Evolutionary conservation across 306 rosid species (phyloP).

Genomic region (Herpetospermum pedunculosum): DNA sequence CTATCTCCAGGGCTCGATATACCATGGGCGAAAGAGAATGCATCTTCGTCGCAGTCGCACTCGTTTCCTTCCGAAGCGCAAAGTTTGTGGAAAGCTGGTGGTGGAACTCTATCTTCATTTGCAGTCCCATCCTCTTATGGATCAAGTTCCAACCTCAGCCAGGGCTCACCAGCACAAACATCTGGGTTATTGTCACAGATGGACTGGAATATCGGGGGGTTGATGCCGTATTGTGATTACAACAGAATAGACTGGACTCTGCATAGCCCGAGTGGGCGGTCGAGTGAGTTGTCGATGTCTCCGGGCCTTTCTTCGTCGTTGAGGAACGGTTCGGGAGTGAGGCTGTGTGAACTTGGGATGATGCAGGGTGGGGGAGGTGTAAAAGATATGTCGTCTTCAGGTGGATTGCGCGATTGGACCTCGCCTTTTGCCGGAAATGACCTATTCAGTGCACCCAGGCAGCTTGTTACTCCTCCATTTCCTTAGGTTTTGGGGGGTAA

Average conservation of each 20-base stretch:
- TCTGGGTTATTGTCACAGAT: constrained; percentile 73
- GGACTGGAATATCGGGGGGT: constrained; percentile 85
- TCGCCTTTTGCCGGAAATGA: constrained; percentile 95
- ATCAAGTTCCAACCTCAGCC: constrained; percentile 72
- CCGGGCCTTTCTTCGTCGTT: constrained; percentile 47
- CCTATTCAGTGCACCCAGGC: constrained; percentile 82
- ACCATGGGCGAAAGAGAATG: constrained; percentile 57
- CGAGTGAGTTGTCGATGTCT: constrained; percentile 25
- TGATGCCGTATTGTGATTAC: constrained; percentile 60
- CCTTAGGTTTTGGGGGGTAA: constrained; percentile 32
- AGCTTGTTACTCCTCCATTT: constrained; percentile 90
- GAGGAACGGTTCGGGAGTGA: constrained; percentile 18
- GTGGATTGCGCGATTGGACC: constrained; percentile 79
- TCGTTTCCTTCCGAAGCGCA: constrained; percentile 34
- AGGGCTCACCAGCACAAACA: constrained; percentile 41
- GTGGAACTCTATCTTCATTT: constrained; percentile 40
- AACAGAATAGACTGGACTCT: constrained; percentile 82
- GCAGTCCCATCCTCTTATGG: constrained; percentile 86
- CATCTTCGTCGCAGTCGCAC: constrained; percentile 14
- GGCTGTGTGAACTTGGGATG: constrained; percentile 22
- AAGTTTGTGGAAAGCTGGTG: constrained; percentile 40
- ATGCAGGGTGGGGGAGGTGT: constrained; percentile 57
- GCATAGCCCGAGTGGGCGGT: constrained; percentile 37
- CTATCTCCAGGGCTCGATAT: constrained; percentile 32
- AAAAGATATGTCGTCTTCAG: constrained; percentile 34